Evolutionary conservation across 306 rosid species (phyloP), one percentile per base, ranked within the genome.

Genomic region (Trifolium pratense): DNA sequence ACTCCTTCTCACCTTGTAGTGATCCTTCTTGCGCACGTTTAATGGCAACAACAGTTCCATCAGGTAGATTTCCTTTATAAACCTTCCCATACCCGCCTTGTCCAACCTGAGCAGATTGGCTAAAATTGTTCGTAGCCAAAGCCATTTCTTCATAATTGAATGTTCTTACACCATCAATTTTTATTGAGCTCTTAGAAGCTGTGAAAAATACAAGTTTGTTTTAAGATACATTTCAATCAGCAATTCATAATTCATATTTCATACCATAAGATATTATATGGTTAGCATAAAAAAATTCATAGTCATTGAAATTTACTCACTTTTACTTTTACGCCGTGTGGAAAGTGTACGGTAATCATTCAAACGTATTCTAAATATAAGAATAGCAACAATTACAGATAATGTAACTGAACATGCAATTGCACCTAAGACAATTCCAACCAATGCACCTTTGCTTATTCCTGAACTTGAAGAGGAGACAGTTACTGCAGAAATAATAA

Each of bases 11-110:
- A 63, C 97, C 97, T 86, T 91, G 97, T 40, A 89, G 64, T 20
- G 96, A 89, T 25, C 86, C 88, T 77, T 91, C 92, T 75, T 78
- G 91, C 61, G 97, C 96, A 66, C 97, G 91, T 82, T 91, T 91
- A 67, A 91, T 91, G 76, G 97, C 95, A 52, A 91, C 91, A 43
- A 78, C 73, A 5, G 78, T 84, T 69, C 90, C 87, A 60, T 91
- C 96, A 34, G 77, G 49, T 48, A 91, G 86, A 81, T 42, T 60
- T 26, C 96, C 97, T 77, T 75, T 89, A 78, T 91, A 91, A 31
- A 91, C 97, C 77, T 80, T 91, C 46, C 97, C 97, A 69, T 91
- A 91, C 42, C 97, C 97, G 4, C 97, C 95, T 78, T 86, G 84
- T 56, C 97, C 97, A 70, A 91, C 76, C 82, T 83, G 83, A 25